Percentiles rank a stretch among this genome's conserved stretches.
These are phyloP conservation scores for Cicer chorassanicum DNA, from an alignment of 306 rosid species.

Conservation along the genomic window DNA sequence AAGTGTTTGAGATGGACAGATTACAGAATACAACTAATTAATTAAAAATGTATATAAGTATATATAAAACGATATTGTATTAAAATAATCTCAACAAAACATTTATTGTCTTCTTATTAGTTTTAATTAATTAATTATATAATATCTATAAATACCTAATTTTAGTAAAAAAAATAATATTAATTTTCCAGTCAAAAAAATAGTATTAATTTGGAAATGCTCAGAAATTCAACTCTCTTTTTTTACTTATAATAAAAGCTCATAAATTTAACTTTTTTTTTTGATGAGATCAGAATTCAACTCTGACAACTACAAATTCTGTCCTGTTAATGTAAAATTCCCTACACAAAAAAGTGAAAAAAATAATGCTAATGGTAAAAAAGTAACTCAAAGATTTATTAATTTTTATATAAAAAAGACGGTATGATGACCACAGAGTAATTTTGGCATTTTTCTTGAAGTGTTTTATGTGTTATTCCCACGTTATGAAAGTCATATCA, in stretches of 20 bases:
- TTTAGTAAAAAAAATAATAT: neutral
- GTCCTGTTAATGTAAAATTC: too few species aligned
- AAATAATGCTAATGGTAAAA: neutral
- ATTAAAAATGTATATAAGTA: neutral
- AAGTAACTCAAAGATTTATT: neutral
- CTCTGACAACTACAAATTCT: neutral
- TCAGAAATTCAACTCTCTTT: neutral
- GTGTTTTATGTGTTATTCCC: neutral
- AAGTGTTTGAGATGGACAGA: neutral
- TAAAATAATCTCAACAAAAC: neutral
- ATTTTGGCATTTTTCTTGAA: neutral
- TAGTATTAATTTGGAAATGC: neutral
- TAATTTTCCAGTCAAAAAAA: neutral
- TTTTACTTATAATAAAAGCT: too few species aligned
- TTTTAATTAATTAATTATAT: neutral
- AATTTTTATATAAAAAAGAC: neutral
- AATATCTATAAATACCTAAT: neutral
- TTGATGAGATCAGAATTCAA: neutral
- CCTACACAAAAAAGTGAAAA: neutral
- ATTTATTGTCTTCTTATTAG: neutral
- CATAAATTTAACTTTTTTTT: too few species aligned
- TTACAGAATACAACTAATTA: neutral
- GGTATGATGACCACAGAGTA: neutral
- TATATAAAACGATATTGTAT: neutral
- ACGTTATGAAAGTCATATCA: conserved; percentile 1